Evolutionary conservation across 1,284 basidiomycete genomes (phyloP).

Genomic region (Cutaneotrichosporon sp.): DNA sequence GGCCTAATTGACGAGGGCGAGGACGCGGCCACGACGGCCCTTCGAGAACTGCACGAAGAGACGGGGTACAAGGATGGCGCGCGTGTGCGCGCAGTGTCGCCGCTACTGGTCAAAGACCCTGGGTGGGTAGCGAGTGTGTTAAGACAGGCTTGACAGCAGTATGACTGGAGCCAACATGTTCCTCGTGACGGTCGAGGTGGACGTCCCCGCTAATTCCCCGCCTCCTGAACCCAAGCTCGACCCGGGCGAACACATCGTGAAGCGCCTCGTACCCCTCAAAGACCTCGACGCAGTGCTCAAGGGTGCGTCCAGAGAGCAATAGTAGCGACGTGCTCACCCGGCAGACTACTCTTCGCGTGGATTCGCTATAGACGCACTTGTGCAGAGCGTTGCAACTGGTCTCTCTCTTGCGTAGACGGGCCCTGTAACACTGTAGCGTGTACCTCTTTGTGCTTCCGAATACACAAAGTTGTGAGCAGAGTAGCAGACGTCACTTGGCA

Average conservation of each 20-base stretch:
- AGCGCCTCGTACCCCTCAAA: constrained; percentile 62
- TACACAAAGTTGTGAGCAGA: too few species aligned
- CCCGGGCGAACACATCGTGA: constrained; percentile 72
- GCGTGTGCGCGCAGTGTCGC: constrained; percentile 60
- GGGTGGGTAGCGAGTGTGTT: constrained; percentile 52
- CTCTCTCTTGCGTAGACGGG: constrained; percentile 54
- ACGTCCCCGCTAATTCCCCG: constrained; percentile 44
- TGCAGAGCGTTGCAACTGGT: constrained; percentile 67
- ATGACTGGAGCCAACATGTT: constrained; percentile 52
- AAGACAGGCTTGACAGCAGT: constrained; percentile 18
- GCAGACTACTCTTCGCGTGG: constrained; percentile 67
- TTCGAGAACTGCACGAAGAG: constrained; percentile 84
- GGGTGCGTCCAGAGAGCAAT: constrained; percentile 52
- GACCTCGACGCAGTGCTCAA: constrained; percentile 60
- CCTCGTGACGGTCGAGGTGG: constrained; percentile 49
- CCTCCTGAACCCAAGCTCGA: constrained; percentile 46
- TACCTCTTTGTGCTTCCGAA: constrained; percentile 34
- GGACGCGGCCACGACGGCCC: constrained; percentile 62
- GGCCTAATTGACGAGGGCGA: constrained; percentile 79
- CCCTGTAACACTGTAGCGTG: neutral
- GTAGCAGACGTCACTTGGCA: too few species aligned
- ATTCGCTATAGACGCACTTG: constrained; percentile 68
- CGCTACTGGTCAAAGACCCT: constrained; percentile 62
- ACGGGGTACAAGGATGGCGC: constrained; percentile 62
- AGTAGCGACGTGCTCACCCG: neutral